Conservation (phyloP, 2,329 filamentous ascomycete genomes). For the Daldinia sp. region DNA sequence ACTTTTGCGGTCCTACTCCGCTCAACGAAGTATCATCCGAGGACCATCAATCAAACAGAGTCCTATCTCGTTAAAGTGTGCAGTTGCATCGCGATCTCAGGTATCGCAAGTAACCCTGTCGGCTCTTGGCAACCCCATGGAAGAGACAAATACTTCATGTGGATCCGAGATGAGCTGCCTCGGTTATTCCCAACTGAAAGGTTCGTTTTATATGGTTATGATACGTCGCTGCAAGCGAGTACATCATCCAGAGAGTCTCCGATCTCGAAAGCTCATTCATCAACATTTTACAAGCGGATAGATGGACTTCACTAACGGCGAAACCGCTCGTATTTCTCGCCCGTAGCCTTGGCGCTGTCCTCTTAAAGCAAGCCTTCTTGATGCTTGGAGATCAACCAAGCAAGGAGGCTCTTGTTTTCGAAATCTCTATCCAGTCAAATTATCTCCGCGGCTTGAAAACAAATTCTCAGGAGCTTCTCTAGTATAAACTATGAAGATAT, state of each 20-base stretch:
- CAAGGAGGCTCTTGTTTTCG: conserved; percentile 17
- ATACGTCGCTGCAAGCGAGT: conserved; percentile 36
- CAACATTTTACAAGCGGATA: conserved; percentile 25
- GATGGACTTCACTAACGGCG: conserved; percentile 24
- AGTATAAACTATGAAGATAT: conserved; percentile 5
- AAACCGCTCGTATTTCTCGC: conserved; percentile 42
- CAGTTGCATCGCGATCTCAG: conserved; percentile 40
- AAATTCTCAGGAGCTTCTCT: conserved; percentile 28
- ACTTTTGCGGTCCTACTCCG: conserved; percentile 38
- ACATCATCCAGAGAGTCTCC: conserved; percentile 28
- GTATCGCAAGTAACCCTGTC: conserved; percentile 40
- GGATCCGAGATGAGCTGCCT: conserved; percentile 41
- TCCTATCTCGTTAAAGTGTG: background rate
- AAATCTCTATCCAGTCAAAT: conserved; percentile 22
- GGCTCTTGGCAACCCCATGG: conserved; percentile 39
- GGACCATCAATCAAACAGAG: conserved; percentile 11
- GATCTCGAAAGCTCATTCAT: conserved; percentile 37
- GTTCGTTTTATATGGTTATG: conserved; percentile 40
- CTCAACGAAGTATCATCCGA: conserved; percentile 33
- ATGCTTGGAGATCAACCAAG: conserved; percentile 33
- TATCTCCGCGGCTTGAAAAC: conserved; percentile 28
- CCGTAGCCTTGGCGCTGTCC: conserved; percentile 43
- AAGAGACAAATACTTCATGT: conserved; percentile 40
- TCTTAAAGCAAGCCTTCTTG: conserved; percentile 39
- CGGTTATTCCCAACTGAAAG: conserved; percentile 28